Evolutionary conservation across 345 rosid genomes (phyloP).

Genomic region (Orychophragmus violaceus): DNA sequence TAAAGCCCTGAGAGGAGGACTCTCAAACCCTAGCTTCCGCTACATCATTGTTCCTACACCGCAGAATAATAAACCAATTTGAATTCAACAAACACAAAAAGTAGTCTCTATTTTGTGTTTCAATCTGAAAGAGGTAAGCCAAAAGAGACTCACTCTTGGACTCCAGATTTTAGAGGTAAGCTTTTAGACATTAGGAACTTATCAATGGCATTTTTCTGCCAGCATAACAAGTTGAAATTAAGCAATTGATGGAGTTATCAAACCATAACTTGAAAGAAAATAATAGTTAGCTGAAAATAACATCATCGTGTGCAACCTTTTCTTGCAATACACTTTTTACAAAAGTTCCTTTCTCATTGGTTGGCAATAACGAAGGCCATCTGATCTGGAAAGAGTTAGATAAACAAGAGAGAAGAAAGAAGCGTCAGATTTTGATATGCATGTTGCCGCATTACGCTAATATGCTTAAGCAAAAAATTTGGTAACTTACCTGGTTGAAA

Average conservation of each 20-base stretch:
- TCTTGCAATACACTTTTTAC: conserved; percentile 61
- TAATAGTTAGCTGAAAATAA: too few relatives aligned
- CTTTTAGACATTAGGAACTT: conserved; percentile 55
- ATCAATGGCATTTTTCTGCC: conserved; percentile 74
- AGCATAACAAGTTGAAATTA: conserved; percentile 24
- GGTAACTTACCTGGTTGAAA: conserved; percentile 58
- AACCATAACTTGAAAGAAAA: neutral
- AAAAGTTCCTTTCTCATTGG: conserved; percentile 67
- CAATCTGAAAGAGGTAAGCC: too few relatives aligned
- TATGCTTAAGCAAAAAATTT: neutral
- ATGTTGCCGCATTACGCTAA: neutral
- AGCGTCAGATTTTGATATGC: neutral
- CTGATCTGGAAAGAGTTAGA: conserved; percentile 54
- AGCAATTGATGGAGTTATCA: conserved; percentile 7
- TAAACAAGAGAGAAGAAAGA: neutral
- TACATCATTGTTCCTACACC: too few relatives aligned
- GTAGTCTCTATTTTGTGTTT: too few relatives aligned
- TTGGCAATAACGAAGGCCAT: conserved; percentile 92
- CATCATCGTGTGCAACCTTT: too few relatives aligned
- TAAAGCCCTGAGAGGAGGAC: too few relatives aligned
- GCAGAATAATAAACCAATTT: too few relatives aligned
- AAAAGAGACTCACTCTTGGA: conserved; percentile 61
- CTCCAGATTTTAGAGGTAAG: conserved; percentile 79
- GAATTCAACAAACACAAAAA: too few relatives aligned
- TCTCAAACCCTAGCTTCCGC: too few relatives aligned